A percentile compares a stretch with the other conserved stretches of the same genome.
Conservation (phyloP, 352 stramenopile species). For the Vaucheria bursata region DNA sequence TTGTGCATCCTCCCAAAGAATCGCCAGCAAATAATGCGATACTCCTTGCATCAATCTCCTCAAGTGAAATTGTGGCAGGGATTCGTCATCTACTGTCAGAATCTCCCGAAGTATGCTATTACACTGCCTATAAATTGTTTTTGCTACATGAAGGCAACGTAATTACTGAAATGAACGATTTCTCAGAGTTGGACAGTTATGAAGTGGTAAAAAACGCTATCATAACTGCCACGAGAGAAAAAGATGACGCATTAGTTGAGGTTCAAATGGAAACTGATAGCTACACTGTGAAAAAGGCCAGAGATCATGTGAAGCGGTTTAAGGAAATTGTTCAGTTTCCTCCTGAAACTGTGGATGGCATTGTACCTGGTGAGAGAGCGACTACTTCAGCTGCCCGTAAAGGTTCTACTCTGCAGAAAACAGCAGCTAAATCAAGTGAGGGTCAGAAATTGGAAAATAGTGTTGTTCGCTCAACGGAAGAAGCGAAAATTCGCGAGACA, state of each 20-base stretch:
- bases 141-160: background rate
- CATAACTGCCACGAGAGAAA: background rate
- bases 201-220: slow-evolving; percentile 9
- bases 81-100: background rate
- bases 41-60: background rate
- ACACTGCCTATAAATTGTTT: background rate
- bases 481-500: slow-evolving; percentile 13
- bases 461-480: slow-evolving; percentile 11
- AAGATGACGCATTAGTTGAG: background rate
- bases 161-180: slow-evolving; percentile 45
- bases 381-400: background rate
- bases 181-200: slow-evolving; percentile 34
- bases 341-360: slow-evolving; percentile 18
- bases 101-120: background rate
- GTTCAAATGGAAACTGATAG: slow-evolving; percentile 42
- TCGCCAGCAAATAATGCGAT: background rate
- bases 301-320: slow-evolving; percentile 38
- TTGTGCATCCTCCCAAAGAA: background rate
- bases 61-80: background rate
- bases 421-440: background rate
- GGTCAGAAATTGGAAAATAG: background rate
- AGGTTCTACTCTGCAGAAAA: background rate
- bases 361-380: slow-evolving; percentile 12
- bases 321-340: slow-evolving; percentile 45
- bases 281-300: slow-evolving; percentile 40